Evolutionary conservation across 169 alveolate genomes (phyloP).

Genomic region (Plasmodium cynomolgi): DNA sequence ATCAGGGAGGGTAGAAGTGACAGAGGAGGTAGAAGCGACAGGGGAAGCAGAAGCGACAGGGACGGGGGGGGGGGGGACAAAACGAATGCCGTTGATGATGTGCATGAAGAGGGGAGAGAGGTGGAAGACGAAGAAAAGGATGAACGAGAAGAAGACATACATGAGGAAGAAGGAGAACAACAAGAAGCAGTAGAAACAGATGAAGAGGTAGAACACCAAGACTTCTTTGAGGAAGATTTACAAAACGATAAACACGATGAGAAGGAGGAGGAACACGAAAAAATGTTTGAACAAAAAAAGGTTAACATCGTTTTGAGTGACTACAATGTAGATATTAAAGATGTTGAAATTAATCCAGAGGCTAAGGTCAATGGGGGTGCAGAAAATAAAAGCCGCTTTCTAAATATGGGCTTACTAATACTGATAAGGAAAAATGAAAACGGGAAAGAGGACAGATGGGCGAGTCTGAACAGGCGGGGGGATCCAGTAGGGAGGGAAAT

Average conservation of each 20-base stretch:
- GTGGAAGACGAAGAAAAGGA: not conserved
- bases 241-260: slow-evolving; percentile 11
- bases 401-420: slow-evolving; percentile 68
- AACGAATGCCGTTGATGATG: not conserved
- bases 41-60: not conserved
- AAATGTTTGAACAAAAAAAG: slow-evolving; percentile 21
- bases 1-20: not conserved
- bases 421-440: slow-evolving; percentile 4
- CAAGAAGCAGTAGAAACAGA: slow-evolving; percentile 3
- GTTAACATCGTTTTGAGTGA: slow-evolving; percentile 39
- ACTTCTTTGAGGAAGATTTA: not conserved
- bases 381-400: slow-evolving; percentile 19
- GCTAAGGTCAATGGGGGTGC: not conserved
- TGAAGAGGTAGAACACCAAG: not conserved
- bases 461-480: not conserved
- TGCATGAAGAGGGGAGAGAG: not conserved
- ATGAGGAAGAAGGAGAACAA: slow-evolving; percentile 19
- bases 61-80: not conserved
- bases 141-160: slow-evolving; percentile 3
- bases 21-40: not conserved
- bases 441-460: not conserved
- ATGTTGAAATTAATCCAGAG: slow-evolving; percentile 15
- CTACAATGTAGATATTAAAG: slow-evolving; percentile 19
- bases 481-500: not conserved
- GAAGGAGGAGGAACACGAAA: slow-evolving; percentile 15